These are phyloP conservation scores for Dactylellina cionopaga DNA, from an alignment of 2,329 filamentous ascomycete genomes.

Conservation along the genomic window DNA sequence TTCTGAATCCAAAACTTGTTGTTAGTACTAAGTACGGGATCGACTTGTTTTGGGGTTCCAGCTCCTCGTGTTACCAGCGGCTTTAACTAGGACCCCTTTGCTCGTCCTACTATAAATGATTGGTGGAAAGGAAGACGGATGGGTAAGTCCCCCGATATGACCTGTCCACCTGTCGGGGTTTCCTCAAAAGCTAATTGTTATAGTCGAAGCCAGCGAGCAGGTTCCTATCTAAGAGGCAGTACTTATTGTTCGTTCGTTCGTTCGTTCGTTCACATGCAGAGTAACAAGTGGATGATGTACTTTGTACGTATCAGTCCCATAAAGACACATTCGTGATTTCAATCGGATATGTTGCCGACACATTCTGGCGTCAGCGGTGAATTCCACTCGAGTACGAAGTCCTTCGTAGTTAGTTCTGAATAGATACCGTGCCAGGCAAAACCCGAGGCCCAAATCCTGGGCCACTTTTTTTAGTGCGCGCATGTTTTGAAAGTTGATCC, in stretches of 20 bases:
- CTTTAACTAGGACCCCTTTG: conserved; percentile 6
- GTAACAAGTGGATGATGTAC: conserved; percentile 17
- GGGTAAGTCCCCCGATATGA: too few relatives aligned
- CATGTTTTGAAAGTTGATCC: conserved; percentile 49
- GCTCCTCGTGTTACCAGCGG: conserved; percentile 12
- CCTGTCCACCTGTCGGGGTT: conserved; percentile 9
- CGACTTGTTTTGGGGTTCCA: conserved; percentile 14
- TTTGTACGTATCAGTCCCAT: not conserved
- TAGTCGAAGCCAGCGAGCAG: too few relatives aligned
- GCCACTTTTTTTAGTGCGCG: conserved; percentile 40
- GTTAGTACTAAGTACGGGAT: too few relatives aligned
- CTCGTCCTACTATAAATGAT: conserved; percentile 24
- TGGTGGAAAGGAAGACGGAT: conserved; percentile 4
- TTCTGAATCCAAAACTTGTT: conserved; percentile 20
- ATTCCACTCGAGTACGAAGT: conserved; percentile 27
- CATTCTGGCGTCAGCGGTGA: conserved; percentile 18
- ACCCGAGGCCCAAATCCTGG: conserved; percentile 25
- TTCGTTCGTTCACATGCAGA: conserved; percentile 6
- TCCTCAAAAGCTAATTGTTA: too few relatives aligned
- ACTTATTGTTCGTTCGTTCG: too few relatives aligned
- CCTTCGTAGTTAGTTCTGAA: too few relatives aligned
- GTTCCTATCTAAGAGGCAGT: too few relatives aligned
- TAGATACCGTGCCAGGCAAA: conserved; percentile 38
- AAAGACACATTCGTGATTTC: conserved; percentile 1
- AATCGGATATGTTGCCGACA: conserved; percentile 21